Conservation (phyloP, 2,329 filamentous ascomycete genomes). For the Lasiodiplodia sp. region DNA sequence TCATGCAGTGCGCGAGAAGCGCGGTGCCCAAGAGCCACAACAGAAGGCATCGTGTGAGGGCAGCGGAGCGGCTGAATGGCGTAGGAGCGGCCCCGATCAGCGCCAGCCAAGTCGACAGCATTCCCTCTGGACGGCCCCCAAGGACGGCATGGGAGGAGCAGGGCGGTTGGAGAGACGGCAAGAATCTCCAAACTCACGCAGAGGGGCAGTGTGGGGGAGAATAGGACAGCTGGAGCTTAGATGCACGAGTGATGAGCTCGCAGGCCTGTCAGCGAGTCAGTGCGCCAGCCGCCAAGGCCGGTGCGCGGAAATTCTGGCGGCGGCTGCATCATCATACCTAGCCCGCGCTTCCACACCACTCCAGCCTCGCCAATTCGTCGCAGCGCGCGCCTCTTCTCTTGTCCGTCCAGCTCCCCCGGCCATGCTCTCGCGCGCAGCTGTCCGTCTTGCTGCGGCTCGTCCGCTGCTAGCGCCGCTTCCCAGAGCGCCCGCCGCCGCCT, state of each 20-base stretch:
- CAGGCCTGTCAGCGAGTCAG: conserved; percentile 26
- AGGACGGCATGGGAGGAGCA: conserved; percentile 44
- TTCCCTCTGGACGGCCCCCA: conserved; percentile 41
- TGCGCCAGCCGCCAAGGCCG: conserved; percentile 3
- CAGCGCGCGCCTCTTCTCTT: not conserved
- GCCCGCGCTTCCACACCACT: conserved; percentile 20
- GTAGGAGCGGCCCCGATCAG: conserved; percentile 38
- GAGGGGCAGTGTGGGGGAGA: conserved; percentile 20
- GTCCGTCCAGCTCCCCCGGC: conserved; percentile 26
- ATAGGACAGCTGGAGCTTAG: conserved; percentile 29
- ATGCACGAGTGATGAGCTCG: conserved; percentile 14
- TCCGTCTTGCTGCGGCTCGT: conserved; percentile 42
- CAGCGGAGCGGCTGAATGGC: conserved; percentile 18
- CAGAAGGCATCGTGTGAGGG: conserved; percentile 43
- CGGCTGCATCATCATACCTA: conserved; percentile 20
- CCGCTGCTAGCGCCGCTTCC: conserved; percentile 36
- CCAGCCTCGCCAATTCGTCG: conserved; percentile 24
- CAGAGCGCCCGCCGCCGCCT: conserved; percentile 39
- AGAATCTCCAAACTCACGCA: conserved; percentile 25
- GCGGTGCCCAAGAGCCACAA: conserved; percentile 40
- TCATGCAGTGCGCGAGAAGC: conserved; percentile 52
- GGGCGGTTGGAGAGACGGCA: conserved; percentile 19
- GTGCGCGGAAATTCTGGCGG: conserved; percentile 29
- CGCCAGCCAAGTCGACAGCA: conserved; percentile 46
- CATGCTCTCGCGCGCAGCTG: conserved; percentile 47